Evolutionary conservation across 495 filamentous ascomycete genomes (phyloP), one percentile per base, ranked within the genome.

Genomic region (Wilcoxina mikolae): DNA sequence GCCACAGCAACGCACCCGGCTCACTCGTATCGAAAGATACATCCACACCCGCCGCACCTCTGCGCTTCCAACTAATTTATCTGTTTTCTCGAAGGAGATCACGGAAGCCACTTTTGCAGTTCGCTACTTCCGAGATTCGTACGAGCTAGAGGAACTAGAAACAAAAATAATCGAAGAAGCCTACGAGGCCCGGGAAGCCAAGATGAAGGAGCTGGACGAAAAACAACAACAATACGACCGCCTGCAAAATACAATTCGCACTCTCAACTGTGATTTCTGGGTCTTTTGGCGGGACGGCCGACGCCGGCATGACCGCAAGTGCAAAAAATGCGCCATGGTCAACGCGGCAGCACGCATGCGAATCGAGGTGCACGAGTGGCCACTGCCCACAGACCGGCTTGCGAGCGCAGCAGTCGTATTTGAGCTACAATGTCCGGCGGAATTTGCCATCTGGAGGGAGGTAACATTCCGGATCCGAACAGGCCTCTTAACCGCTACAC

Each of bases 351-450:
- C 65, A 0, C 33, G 9, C 0, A 58, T 86, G 23, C 53, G 12
- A 0, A 82, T 86, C 42, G 3, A 59, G 0, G 49, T 78, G 47
- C 69, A 80, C 51, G 80, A 84, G 57, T 83, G 78, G 79, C 81
- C 81, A 3, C 64, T 85, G 7, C 76, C 81, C 0, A n/a, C n/a
- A 0, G 48, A 69, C n/a, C 3, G 26, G 0, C 29, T 51, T 0
- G 25, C 71, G 20, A 67, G 71, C 0, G 73, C 75, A 52, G 67
- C 74, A 0, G 69, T 70, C 0, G 71, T 83, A 0, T 82, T 85
- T 43, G 81, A 85, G 64, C 67, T 83, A 0, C 33, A 57, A 9
- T 62, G 73, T 0, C 78, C 80, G 4, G 7, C 17, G 0, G 46
- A 55, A 0, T 73, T 82, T 39, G 55, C 39, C 10, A 43, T 60